Base-by-base conservation (phyloP, 805 yeast species). In the Myxozyma geophila region DNA sequence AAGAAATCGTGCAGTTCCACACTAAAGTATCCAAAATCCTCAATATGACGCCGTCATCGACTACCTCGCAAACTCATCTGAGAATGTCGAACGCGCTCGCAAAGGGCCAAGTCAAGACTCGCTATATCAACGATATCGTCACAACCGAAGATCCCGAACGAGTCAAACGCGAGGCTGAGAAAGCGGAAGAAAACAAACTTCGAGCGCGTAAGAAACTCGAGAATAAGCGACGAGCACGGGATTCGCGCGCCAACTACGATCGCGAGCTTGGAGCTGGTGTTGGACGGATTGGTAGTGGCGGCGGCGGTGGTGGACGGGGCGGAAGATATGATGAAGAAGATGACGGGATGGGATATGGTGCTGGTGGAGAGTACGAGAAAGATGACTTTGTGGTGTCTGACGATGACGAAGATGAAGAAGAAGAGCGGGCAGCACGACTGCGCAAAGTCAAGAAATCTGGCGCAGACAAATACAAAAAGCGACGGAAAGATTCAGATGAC, bases 31-130 rank as follows among this genome's bases (percentile, higher is more conserved):
- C 80, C 53, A 86, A 88, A 70, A 76, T 85, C 1, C 82, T 90
- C 71, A 88, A 87, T 74, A 84, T 95, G 60, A 84, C 92, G 57
- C 99, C 99, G 17, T 86, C 97, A 0, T 91, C 98, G 0, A 90
- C 96, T n/a, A 82, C 84, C 51, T 90, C 98, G 1, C 83, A 84
- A 58, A 88, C 96, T 2, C 98, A 93, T 75, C 82, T 84, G 70
- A 85, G 86, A 72, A 81, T 95, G 68, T 90, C 97, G 8, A 70
- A 67, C 39, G 75, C 74, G 40, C 72, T 79, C 43, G 75, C 76
- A n/a, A 68, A 70, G 49, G 72, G 73, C 43, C 73, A 73, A 59
- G 72, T 70, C 62, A 70, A 68, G 54, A 76, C 79, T 28, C 76
- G 80, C 44, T 73, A 72, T 51, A 74, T 77, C 33, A 69, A 67